These are phyloP conservation scores for Gracilaria vermiculophylla DNA, from an alignment of 23 red algal genomes.

Conservation along the genomic window DNA sequence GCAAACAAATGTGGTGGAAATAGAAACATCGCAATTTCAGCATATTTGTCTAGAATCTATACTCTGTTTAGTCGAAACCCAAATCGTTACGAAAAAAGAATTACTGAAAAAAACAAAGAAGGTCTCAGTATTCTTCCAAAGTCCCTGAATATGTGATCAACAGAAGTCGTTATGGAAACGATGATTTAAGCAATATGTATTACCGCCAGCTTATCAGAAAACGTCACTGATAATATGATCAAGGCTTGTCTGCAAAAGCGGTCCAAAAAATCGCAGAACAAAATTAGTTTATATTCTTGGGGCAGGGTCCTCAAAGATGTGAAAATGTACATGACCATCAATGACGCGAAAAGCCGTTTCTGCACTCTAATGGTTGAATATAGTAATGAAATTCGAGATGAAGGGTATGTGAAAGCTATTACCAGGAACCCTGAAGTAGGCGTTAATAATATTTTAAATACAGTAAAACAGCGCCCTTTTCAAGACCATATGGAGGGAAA, in stretches of 20 bases:
- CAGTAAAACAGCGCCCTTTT: background rate
- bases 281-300: background rate
- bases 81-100: slow-evolving; percentile 13
- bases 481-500: background rate
- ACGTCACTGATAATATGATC: slow-evolving; percentile 8
- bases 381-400: background rate
- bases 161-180: background rate
- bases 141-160: background rate
- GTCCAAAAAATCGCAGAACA: background rate
- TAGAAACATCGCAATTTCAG: slow-evolving; percentile 1
- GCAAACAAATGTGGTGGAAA: background rate
- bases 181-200: background rate
- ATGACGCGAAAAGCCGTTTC: background rate
- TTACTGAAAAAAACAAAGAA: slow-evolving; percentile 31
- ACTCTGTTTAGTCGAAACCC: background rate
- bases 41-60: background rate
- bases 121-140: background rate
- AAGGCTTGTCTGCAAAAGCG: background rate
- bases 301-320: background rate
- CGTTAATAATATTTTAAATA: slow-evolving; percentile 10
- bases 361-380: background rate
- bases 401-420: background rate
- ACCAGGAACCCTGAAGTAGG: slow-evolving; percentile 20
- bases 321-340: slow-evolving; percentile 12
- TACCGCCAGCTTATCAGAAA: background rate